These are phyloP conservation scores for Yamagishiella unicocca DNA, from an alignment of 139 green algal species.

Conservation along the genomic window DNA sequence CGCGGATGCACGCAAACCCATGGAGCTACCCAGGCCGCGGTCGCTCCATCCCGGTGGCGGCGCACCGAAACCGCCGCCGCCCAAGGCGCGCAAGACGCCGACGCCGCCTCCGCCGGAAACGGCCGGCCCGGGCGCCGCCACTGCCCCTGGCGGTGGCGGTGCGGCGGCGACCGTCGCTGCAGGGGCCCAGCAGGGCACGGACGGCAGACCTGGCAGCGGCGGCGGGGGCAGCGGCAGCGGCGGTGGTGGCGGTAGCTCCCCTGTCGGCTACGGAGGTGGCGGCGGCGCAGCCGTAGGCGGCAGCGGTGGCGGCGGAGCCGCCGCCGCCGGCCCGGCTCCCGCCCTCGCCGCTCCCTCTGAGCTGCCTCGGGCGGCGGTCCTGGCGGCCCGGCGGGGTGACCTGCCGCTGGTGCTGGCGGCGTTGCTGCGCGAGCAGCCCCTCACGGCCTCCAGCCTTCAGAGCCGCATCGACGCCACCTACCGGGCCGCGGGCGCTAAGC, in stretches of 20 bases:
- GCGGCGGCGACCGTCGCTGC: not conserved
- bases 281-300: not conserved
- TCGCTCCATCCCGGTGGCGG: slow-evolving; percentile 25
- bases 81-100: not conserved
- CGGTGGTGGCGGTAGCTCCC: slow-evolving; percentile 25
- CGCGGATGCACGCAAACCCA: not conserved
- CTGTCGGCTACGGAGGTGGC: slow-evolving; percentile 7
- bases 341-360: not conserved
- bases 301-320: not conserved
- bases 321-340: not conserved
- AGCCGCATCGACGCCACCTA: slow-evolving; percentile 30
- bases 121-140: not conserved
- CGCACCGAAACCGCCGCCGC: slow-evolving; percentile 3
- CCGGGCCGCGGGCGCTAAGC: slow-evolving; percentile 26
- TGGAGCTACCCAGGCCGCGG: slow-evolving; percentile 1
- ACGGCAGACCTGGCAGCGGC: not conserved
- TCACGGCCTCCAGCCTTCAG: slow-evolving; percentile 14
- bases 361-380: slow-evolving; percentile 10
- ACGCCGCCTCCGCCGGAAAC: slow-evolving; percentile 14
- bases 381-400: slow-evolving; percentile 9
- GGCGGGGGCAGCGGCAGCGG: not conserved
- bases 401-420: slow-evolving; percentile 35
- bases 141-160: not conserved
- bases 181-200: not conserved
- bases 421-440: slow-evolving; percentile 35